These are phyloP conservation scores for Septoria petroselini DNA, from an alignment of 2,329 filamentous ascomycete species.

Conservation along the genomic window DNA sequence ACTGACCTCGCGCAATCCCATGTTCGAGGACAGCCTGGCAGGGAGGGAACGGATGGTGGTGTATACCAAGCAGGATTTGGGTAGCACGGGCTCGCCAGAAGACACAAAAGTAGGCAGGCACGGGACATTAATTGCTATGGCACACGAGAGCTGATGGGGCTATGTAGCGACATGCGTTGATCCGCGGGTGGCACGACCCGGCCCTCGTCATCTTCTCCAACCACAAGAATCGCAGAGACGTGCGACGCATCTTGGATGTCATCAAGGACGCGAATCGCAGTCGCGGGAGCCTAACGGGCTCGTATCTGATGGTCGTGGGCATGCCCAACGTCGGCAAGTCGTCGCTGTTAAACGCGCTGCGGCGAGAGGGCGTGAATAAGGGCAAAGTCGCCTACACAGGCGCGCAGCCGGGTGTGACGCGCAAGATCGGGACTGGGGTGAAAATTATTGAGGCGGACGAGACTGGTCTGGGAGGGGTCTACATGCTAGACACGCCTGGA, in stretches of 20 bases:
- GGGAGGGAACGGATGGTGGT: conserved; percentile 74
- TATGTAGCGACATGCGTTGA: conserved; percentile 46
- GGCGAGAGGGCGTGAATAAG: conserved; percentile 62
- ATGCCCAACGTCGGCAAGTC: conserved; percentile 99
- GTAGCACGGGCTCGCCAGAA: conserved; percentile 42
- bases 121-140: conserved; percentile 8
- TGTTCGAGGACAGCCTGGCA: conserved; percentile 75
- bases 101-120: conserved; percentile 31
- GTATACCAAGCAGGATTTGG: conserved; percentile 86
- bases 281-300: conserved; percentile 67
- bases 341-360: conserved; percentile 83
- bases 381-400: conserved; percentile 78
- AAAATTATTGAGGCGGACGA: conserved; percentile 66
- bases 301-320: conserved; percentile 81
- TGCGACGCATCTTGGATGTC: conserved; percentile 49
- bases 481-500: conserved; percentile 86
- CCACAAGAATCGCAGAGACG: conserved; percentile 44
- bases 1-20: conserved; percentile 81
- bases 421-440: conserved; percentile 73
- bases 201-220: conserved; percentile 54
- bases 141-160: conserved; percentile 21
- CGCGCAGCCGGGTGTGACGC: conserved; percentile 81
- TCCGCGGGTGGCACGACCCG: conserved; percentile 54
- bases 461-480: conserved; percentile 60
- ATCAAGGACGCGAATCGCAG: conserved; percentile 52